Percentiles rank a stretch among this genome's conserved stretches.
Conservation (phyloP, 176 grass and related monocot species). For the Oryza coarctata region DNA sequence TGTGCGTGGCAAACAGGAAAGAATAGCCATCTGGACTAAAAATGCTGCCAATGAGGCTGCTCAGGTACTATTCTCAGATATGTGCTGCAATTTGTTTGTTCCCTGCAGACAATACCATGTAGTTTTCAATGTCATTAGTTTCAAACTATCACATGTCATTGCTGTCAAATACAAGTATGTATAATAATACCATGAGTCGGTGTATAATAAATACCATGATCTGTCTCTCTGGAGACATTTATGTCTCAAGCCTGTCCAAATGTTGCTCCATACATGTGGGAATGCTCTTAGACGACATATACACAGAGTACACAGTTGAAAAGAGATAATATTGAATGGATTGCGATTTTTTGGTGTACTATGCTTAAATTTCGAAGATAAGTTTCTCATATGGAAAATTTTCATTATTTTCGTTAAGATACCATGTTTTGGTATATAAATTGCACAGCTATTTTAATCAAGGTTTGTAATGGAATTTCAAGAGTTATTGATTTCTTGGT, state of each 20-base stretch:
- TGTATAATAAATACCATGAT: no score
- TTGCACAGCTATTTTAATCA: not conserved
- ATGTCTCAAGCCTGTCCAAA: not conserved
- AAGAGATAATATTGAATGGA: no score
- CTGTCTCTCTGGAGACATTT: not conserved
- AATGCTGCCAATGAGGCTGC: conserved; percentile 90
- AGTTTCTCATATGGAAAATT: not conserved
- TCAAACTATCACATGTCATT: not conserved
- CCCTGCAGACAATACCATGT: not conserved
- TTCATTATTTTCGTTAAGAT: not conserved
- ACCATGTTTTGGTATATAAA: not conserved
- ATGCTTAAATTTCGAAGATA: not conserved
- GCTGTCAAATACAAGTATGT: not conserved
- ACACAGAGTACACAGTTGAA: no score
- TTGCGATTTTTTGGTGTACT: not conserved
- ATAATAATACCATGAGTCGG: not conserved
- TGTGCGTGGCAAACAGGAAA: conserved; percentile 80
- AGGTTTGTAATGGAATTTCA: not conserved
- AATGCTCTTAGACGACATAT: no score
- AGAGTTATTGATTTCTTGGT: not conserved
- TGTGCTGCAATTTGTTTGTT: not conserved
- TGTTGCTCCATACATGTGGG: not conserved
- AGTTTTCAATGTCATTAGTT: not conserved
- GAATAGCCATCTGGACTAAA: conserved; percentile 91
- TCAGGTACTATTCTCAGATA: conserved; percentile 51